Conservation (phyloP, 495 filamentous ascomycete genomes). For the Annulohypoxylon bovei region DNA sequence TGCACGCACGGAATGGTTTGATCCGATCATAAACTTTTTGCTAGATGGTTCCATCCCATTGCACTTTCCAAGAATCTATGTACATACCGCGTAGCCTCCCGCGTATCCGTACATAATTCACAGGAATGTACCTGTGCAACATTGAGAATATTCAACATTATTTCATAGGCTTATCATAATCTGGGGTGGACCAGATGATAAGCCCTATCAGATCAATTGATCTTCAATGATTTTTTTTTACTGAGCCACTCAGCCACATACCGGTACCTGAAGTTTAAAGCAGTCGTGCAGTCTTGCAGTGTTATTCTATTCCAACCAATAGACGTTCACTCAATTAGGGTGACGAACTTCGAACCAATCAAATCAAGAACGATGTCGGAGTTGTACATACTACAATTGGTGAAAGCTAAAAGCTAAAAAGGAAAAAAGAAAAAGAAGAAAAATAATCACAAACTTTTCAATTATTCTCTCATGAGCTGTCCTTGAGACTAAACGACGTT, state of each 20-base stretch:
- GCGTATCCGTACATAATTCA: background rate
- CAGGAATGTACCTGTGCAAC: background rate
- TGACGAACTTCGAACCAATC: background rate
- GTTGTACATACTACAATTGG: background rate
- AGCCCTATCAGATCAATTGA: slow-evolving; percentile 1
- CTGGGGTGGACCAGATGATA: background rate
- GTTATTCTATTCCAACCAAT: background rate
- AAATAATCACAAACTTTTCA: background rate
- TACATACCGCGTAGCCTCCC: background rate
- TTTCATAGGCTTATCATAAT: background rate
- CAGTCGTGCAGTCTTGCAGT: background rate
- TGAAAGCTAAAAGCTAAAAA: background rate
- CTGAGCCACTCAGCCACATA: background rate
- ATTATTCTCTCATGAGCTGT: background rate
- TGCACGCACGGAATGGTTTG: background rate
- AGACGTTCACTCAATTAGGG: background rate
- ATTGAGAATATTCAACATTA: background rate
- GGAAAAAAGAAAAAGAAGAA: background rate
- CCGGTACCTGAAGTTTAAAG: background rate
- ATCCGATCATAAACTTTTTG: background rate
- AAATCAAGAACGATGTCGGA: slow-evolving; percentile 11
- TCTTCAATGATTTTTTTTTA: background rate
- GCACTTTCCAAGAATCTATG: background rate
- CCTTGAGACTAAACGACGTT: background rate
- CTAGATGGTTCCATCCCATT: slow-evolving; percentile 3